Evolutionary conservation across 2,329 filamentous ascomycete genomes (phyloP).

Genomic region (Aschersonia sp.): DNA sequence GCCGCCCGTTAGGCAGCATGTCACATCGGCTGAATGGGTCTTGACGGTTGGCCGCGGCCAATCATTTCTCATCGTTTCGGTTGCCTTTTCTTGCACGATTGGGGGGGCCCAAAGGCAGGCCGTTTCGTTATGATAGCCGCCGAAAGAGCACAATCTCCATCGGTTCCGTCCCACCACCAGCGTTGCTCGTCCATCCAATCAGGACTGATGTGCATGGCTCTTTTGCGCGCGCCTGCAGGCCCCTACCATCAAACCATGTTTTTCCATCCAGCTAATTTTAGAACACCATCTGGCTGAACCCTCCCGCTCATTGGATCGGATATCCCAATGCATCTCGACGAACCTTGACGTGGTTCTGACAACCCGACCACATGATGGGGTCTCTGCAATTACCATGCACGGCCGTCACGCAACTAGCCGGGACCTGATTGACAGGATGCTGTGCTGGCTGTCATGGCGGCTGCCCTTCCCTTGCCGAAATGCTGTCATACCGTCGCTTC

Average conservation of each 20-base stretch:
- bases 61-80: no score
- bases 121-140: slow-evolving; percentile 10
- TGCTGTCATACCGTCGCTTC: slow-evolving; percentile 1
- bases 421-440: neutral
- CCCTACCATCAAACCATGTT: slow-evolving; percentile 1
- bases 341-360: no score
- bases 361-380: neutral
- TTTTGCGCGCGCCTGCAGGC: slow-evolving; percentile 25
- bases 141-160: slow-evolving; percentile 9
- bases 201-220: slow-evolving; percentile 7
- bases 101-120: no score
- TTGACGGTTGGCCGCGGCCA: no score
- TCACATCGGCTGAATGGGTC: no score
- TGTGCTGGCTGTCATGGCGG: no score
- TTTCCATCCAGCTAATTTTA: no score
- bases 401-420: neutral
- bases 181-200: slow-evolving; percentile 1
- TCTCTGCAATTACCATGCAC: neutral
- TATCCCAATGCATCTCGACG: no score
- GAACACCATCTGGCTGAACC: no score
- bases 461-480: neutral
- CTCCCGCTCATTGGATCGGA: neutral
- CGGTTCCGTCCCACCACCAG: slow-evolving; percentile 1
- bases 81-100: no score
- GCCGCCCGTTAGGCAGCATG: no score